Conservation (phyloP, 306 rosid genomes). For the Castanopsis chinensis region DNA sequence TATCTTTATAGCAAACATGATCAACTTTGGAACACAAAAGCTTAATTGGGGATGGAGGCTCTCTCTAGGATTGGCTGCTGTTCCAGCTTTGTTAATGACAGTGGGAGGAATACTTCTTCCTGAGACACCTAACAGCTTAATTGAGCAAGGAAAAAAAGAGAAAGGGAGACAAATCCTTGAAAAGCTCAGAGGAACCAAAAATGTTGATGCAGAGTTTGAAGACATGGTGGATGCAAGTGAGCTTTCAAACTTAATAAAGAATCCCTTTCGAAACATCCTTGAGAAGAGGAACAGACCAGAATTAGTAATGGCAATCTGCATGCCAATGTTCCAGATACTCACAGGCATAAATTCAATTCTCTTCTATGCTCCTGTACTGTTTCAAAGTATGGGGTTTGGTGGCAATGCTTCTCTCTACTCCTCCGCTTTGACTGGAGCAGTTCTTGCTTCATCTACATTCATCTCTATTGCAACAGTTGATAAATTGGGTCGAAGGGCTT, state of each 20-base stretch:
- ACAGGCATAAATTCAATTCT: slow-evolving; percentile 90
- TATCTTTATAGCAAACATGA: slow-evolving; percentile 85
- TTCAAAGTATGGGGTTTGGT: slow-evolving; percentile 83
- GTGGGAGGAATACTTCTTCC: slow-evolving; percentile 80
- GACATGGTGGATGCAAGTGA: slow-evolving; percentile 85
- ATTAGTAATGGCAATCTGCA: slow-evolving; percentile 76
- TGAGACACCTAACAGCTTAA: slow-evolving; percentile 89
- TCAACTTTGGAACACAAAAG: slow-evolving; percentile 79
- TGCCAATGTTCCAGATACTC: slow-evolving; percentile 87
- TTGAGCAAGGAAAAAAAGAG: slow-evolving; percentile 61
- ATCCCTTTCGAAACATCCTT: slow-evolving; percentile 77
- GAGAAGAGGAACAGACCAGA: slow-evolving; percentile 66
- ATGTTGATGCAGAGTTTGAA: slow-evolving; percentile 77
- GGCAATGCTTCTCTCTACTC: slow-evolving; percentile 76
- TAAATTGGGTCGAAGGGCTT: slow-evolving; percentile 62
- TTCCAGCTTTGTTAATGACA: slow-evolving; percentile 73
- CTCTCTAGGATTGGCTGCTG: slow-evolving; percentile 78
- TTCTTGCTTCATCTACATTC: slow-evolving; percentile 72
- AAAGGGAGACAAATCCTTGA: slow-evolving; percentile 62
- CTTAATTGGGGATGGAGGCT: slow-evolving; percentile 93
- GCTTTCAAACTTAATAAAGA: slow-evolving; percentile 55
- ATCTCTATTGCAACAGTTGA: slow-evolving; percentile 83
- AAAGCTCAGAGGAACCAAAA: slow-evolving; percentile 64
- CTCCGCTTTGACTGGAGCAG: slow-evolving; percentile 90
- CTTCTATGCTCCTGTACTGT: slow-evolving; percentile 83